Conservation (phyloP, 768 basidiomycete species). For the Tulasnella sp. region DNA sequence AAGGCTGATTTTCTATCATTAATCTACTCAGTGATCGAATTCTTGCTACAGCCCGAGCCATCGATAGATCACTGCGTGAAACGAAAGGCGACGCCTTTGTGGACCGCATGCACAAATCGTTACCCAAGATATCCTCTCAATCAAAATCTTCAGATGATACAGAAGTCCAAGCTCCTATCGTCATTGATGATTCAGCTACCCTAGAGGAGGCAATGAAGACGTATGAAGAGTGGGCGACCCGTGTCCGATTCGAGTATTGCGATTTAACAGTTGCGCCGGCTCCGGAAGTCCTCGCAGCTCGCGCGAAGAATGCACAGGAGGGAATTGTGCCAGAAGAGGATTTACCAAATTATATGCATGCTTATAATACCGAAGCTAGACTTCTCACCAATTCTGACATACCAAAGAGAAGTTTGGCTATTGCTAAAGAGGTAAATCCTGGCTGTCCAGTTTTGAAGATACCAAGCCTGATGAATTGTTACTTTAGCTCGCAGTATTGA, state of each 20-base stretch:
- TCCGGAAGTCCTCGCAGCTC: constrained; percentile 23
- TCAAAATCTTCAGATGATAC: constrained; percentile 18
- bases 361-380: constrained; percentile 68
- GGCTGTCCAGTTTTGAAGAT: too few relatives aligned
- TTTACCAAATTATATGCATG: constrained; percentile 66
- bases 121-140: constrained; percentile 53
- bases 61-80: constrained; percentile 77
- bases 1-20: neutral
- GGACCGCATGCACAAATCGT: constrained; percentile 53
- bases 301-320: constrained; percentile 29
- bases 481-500: constrained; percentile 72
- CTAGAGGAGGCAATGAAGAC: constrained; percentile 54
- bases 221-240: constrained; percentile 76
- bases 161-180: constrained; percentile 19
- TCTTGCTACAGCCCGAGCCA: constrained; percentile 63
- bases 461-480: too few relatives aligned
- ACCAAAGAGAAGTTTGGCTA: constrained; percentile 82
- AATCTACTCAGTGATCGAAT: constrained; percentile 60
- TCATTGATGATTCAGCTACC: constrained; percentile 34
- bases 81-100: constrained; percentile 85
- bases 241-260: constrained; percentile 80
- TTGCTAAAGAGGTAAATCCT: constrained; percentile 93
- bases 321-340: constrained; percentile 3
- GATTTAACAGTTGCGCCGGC: constrained; percentile 48
- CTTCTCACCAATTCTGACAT: constrained; percentile 77